These are phyloP conservation scores for Gentiana macrophylla DNA, from an alignment of 257 asterid genomes.

Conservation along the genomic window DNA sequence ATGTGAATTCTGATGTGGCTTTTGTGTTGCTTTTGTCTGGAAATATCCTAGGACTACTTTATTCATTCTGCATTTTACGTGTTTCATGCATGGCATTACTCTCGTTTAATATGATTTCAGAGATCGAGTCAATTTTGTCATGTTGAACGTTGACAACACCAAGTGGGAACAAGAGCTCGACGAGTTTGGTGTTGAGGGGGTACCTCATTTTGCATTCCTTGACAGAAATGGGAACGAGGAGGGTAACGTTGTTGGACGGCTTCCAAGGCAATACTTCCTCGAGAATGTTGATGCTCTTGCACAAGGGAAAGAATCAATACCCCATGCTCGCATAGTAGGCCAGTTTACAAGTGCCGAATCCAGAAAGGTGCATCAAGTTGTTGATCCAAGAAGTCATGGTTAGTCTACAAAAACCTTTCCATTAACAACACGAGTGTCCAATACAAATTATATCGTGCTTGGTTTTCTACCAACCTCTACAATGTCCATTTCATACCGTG, in stretches of 20 bases:
- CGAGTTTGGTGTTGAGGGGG: constrained; percentile 96
- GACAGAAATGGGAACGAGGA: constrained; percentile 84
- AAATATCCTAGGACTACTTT: not conserved
- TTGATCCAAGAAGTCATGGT: constrained; percentile 92
- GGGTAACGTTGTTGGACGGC: constrained; percentile 92
- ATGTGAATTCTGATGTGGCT: not conserved
- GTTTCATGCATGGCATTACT: not conserved
- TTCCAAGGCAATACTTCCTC: constrained; percentile 61
- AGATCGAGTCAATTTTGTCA: constrained; percentile 83
- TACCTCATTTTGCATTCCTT: constrained; percentile 95
- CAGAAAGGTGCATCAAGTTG: constrained; percentile 57
- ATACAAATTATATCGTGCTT: too few species aligned
- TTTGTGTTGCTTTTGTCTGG: not conserved
- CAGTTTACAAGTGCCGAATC: constrained; percentile 63
- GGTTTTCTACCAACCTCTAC: too few species aligned
- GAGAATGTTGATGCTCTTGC: constrained; percentile 92
- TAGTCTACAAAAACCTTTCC: constrained; percentile 12
- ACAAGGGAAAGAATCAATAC: constrained; percentile 62
- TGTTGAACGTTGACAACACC: constrained; percentile 96
- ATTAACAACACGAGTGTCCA: not conserved
- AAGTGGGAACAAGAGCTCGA: constrained; percentile 99
- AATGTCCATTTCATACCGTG: too few species aligned
- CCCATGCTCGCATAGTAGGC: constrained; percentile 87
- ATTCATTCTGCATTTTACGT: not conserved
- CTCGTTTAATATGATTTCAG: constrained; percentile 23